phyloP scores from a whole-genome alignment of 768 basidiomycete genomes.

The Cystofilobasidium ferigula region DNA sequence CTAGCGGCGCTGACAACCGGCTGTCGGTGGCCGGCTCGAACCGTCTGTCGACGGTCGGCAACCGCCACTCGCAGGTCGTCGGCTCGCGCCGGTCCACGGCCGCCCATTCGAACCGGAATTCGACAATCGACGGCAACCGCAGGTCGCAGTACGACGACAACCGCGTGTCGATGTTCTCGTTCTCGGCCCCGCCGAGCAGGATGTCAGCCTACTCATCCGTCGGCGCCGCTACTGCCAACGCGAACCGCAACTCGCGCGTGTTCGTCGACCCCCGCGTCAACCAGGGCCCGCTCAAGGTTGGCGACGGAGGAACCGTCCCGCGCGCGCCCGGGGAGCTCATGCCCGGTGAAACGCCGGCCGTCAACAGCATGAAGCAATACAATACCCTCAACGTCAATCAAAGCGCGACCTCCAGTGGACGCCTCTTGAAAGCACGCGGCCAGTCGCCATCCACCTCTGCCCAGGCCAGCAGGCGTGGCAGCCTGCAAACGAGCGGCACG shows the following conservation, averaged over 20 bases:
- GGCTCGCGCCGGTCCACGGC: not conserved
- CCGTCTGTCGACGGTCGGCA: not conserved
- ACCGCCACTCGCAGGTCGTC: conserved; percentile 5
- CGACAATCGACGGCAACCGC: not conserved
- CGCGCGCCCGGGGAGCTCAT: conserved; percentile 10
- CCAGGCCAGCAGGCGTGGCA: not conserved
- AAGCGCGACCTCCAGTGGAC: not conserved
- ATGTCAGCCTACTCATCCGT: conserved; percentile 1
- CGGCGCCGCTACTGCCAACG: not conserved
- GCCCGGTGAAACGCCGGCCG: conserved; percentile 17
- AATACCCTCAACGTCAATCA: conserved; percentile 2
- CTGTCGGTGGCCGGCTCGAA: not conserved
- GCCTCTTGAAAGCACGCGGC: not conserved
- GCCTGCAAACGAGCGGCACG: not conserved
- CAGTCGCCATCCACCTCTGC: not conserved
- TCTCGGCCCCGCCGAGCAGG: not conserved
- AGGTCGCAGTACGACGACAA: not conserved
- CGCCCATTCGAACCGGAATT: not conserved
- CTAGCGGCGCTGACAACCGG: not conserved
- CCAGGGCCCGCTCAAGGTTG: conserved; percentile 4
- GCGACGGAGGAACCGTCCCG: conserved; percentile 5
- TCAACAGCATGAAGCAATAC: conserved; percentile 7
- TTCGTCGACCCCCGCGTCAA: not conserved
- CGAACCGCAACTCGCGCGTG: not conserved
- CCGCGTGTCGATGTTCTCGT: not conserved